phyloP scores from a whole-genome alignment of 306 rosid genomes.

The Cicer bijugum region DNA sequence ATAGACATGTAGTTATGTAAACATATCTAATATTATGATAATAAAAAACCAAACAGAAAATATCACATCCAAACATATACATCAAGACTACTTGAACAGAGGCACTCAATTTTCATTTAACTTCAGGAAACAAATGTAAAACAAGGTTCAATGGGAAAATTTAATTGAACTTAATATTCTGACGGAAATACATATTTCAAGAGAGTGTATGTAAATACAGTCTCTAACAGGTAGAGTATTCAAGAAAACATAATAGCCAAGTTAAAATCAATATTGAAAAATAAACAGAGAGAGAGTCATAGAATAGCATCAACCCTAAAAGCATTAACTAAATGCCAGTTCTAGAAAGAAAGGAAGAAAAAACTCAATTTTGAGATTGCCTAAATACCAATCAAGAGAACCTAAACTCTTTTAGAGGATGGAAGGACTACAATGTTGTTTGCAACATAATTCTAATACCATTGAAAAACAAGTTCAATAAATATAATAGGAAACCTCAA shows the following conservation, averaged over 20 bases:
- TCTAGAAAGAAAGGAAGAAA: background rate
- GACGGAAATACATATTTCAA: background rate
- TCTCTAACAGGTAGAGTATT: background rate
- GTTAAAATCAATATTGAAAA: background rate
- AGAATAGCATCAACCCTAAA: conserved; percentile 10
- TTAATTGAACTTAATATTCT: background rate
- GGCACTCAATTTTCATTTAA: conserved; percentile 18
- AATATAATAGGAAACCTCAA: background rate
- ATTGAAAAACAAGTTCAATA: conserved; percentile 15
- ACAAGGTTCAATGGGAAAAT: background rate
- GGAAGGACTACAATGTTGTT: background rate
- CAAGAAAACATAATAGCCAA: background rate
- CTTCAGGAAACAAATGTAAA: conserved; percentile 10
- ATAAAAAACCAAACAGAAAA: conserved; percentile 31
- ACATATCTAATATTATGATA: conserved; percentile 32
- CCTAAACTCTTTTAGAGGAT: conserved; percentile 20
- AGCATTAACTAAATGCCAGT: background rate
- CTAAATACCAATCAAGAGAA: conserved; percentile 12
- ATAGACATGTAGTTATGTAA: conserved; percentile 35
- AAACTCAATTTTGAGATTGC: background rate
- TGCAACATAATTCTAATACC: conserved; percentile 33
- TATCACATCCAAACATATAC: conserved; percentile 20
- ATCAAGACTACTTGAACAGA: background rate
- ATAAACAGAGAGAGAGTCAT: background rate
- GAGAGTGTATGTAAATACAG: background rate